A percentile compares a stretch with the other conserved stretches of the same genome.
phyloP scores from a whole-genome alignment of 371 early-diverging fungal genomes.

The Mortierella polycephala region DNA sequence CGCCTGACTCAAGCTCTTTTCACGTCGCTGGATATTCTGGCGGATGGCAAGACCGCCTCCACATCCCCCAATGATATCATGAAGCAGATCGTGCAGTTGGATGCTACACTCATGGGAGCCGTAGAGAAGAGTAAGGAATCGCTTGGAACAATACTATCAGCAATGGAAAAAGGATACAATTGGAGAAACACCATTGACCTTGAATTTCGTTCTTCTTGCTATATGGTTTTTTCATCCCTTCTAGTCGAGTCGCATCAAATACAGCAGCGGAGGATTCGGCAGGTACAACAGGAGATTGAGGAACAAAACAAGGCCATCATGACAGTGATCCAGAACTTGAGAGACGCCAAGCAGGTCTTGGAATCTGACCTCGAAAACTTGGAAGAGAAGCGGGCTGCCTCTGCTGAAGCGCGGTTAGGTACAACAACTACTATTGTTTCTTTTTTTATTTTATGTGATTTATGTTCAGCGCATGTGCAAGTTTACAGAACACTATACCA shows the following conservation, averaged over 20 bases:
- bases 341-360: constrained; percentile 27
- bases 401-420: constrained; percentile 34
- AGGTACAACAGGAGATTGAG: constrained; percentile 45
- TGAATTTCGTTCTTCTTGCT: neutral
- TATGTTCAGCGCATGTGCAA: too few relatives aligned
- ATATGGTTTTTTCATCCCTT: neutral
- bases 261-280: constrained; percentile 35
- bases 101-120: constrained; percentile 43
- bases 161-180: neutral
- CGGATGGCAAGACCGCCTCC: constrained; percentile 31
- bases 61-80: constrained; percentile 29
- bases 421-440: neutral
- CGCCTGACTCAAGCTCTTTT: constrained; percentile 36
- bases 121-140: constrained; percentile 40
- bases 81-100: constrained; percentile 42
- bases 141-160: neutral
- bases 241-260: constrained; percentile 41
- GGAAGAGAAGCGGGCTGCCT: constrained; percentile 29
- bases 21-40: constrained; percentile 25
- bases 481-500: neutral
- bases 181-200: neutral
- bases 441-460: neutral
- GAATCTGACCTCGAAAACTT: constrained; percentile 32
- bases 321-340: constrained; percentile 28
- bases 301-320: constrained; percentile 44